These are phyloP conservation scores for Cydonia oblonga DNA, from an alignment of 331 rosid species.

Conservation along the genomic window DNA sequence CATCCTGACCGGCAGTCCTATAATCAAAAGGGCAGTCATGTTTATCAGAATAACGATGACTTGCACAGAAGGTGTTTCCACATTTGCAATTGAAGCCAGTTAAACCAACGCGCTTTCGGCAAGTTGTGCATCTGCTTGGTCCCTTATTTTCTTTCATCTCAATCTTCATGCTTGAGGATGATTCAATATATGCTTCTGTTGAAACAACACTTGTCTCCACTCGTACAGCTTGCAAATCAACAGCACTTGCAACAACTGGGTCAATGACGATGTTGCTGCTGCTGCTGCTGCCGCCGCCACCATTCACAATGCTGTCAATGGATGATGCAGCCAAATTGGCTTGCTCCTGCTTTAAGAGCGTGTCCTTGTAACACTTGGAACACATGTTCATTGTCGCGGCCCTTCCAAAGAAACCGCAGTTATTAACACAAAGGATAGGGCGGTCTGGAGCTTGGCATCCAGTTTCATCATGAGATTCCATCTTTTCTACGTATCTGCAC, in stretches of 20 bases:
- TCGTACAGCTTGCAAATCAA: constrained; percentile 26
- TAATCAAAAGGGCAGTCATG: constrained; percentile 61
- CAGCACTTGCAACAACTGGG: constrained; percentile 14
- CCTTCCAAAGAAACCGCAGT: constrained; percentile 80
- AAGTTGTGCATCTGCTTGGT: constrained; percentile 51
- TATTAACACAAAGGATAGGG: constrained; percentile 57
- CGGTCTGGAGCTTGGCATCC: constrained; percentile 68
- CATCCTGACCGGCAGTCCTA: constrained; percentile 40
- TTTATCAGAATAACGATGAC: constrained; percentile 64
- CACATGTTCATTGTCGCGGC: constrained; percentile 75
- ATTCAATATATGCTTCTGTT: constrained; percentile 19
- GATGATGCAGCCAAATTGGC: constrained; percentile 50
- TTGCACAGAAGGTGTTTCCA: constrained; percentile 50
- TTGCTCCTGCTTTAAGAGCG: constrained; percentile 55
- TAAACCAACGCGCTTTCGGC: constrained; percentile 62
- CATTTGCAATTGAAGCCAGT: constrained; percentile 78
- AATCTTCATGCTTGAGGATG: constrained; percentile 22
- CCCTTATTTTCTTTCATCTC: constrained; percentile 37
- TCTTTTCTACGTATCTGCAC: constrained; percentile 32
- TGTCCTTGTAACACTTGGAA: constrained; percentile 72
- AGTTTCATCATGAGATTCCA: constrained; percentile 71
- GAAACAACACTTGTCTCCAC: constrained; percentile 19
- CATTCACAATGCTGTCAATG: constrained; percentile 56
- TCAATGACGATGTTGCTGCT: constrained; percentile 23
- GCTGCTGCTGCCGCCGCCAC: background rate